Conservation (phyloP, 495 filamentous ascomycete species). For the Glutinoglossum americanum region DNA sequence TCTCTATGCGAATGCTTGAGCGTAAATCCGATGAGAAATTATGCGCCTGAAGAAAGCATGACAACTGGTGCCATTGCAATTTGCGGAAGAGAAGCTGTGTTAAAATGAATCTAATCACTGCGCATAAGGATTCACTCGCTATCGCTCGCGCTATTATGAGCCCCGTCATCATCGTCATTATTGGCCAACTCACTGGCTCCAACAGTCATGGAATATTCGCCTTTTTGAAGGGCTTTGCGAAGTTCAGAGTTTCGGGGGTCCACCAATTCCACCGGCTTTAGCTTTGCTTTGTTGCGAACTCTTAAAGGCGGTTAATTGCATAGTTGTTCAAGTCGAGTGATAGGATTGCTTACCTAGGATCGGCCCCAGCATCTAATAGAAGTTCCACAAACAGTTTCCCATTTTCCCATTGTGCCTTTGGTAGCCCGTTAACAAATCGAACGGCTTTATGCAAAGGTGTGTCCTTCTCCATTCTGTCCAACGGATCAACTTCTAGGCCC, state of each 20-base stretch:
- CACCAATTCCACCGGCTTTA: constrained; percentile 45
- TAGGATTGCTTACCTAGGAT: constrained; percentile 29
- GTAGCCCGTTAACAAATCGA: constrained; percentile 44
- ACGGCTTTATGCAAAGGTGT: constrained; percentile 82
- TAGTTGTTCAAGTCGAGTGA: background rate
- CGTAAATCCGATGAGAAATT: background rate
- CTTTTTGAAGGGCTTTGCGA: constrained; percentile 43
- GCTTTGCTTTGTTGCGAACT: constrained; percentile 47
- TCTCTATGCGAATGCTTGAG: background rate
- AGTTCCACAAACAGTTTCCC: constrained; percentile 58
- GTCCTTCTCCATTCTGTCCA: constrained; percentile 61
- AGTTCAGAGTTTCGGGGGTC: constrained; percentile 53
- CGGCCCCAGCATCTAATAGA: constrained; percentile 81
- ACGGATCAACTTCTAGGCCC: constrained; percentile 80
- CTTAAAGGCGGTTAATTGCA: constrained; percentile 11
- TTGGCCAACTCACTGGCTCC: constrained; percentile 6
- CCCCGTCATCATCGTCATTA: constrained; percentile 15
- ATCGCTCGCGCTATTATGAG: constrained; percentile 13
- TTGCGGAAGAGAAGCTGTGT: background rate
- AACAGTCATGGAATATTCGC: constrained; percentile 32
- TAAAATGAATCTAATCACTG: background rate
- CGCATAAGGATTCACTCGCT: constrained; percentile 8
- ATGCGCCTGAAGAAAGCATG: background rate
- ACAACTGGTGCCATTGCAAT: background rate
- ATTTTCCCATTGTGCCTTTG: constrained; percentile 31